These are phyloP conservation scores for Pisolithus microcarpus DNA, from an alignment of 768 basidiomycete genomes.

Conservation along the genomic window DNA sequence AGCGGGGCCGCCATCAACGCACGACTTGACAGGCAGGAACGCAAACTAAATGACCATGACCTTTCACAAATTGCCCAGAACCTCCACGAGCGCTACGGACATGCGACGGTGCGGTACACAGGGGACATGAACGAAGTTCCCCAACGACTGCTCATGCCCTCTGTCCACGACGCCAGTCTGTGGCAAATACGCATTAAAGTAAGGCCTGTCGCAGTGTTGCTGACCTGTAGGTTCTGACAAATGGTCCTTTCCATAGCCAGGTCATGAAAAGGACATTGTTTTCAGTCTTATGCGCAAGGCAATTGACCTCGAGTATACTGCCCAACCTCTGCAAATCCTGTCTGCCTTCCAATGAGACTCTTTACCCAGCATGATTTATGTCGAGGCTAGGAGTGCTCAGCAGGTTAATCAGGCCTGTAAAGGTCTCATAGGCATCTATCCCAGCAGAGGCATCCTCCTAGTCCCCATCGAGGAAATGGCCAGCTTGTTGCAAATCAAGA, in stretches of 20 bases:
- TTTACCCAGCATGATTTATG: conserved; percentile 90
- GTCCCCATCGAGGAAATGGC: conserved; percentile 99
- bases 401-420: conserved; percentile 79
- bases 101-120: conserved; percentile 66
- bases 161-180: conserved; percentile 88
- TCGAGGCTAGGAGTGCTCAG: conserved; percentile 85
- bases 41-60: conserved; percentile 69
- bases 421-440: conserved; percentile 90
- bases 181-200: conserved; percentile 96
- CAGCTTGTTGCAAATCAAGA: conserved; percentile 92
- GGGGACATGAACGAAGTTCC: conserved; percentile 93
- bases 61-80: conserved; percentile 80
- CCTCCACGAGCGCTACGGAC: conserved; percentile 69
- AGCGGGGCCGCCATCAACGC: conserved; percentile 50
- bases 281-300: conserved; percentile 94
- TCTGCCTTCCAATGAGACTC: conserved; percentile 97
- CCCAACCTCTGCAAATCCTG: conserved; percentile 74
- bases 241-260: conserved; percentile 47
- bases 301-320: conserved; percentile 73
- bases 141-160: conserved; percentile 91
- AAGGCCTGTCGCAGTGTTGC: conserved; percentile 11
- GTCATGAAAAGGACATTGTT: conserved; percentile 87
- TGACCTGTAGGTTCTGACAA: background rate
- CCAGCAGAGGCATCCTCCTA: conserved; percentile 72
- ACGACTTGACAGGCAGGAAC: conserved; percentile 61